A percentile compares a stretch with the other conserved stretches of the same genome.
Conservation (phyloP, 176 grass and related monocot genomes). For the Chloris gayana region DNA sequence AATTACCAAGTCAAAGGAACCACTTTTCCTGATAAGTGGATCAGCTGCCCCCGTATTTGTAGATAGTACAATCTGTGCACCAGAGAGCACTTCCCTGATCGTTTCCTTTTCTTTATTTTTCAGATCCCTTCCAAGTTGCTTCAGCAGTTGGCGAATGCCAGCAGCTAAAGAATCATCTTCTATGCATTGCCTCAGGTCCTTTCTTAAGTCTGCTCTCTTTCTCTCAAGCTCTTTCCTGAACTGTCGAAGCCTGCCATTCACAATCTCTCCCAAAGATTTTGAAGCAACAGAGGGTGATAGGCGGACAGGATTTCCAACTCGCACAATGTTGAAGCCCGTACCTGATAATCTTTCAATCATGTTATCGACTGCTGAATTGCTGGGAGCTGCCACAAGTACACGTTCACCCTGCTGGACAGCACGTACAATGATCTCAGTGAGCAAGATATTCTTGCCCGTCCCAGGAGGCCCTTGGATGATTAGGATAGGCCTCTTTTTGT, state of each 20-base stretch:
- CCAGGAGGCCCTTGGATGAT: conserved; percentile 91
- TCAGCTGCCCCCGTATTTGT: conserved; percentile 88
- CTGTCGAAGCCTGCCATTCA: conserved; percentile 63
- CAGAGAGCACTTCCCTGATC: conserved; percentile 79
- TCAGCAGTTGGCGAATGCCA: conserved; percentile 89
- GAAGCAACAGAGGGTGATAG: conserved; percentile 75
- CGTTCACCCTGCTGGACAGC: conserved; percentile 83
- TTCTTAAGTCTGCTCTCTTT: conserved; percentile 86
- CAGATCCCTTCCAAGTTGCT: conserved; percentile 82
- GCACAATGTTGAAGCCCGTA: conserved; percentile 77
- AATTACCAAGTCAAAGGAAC: conserved; percentile 85
- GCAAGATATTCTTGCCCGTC: conserved; percentile 88
- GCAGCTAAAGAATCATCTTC: conserved; percentile 90
- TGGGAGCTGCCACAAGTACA: conserved; percentile 87
- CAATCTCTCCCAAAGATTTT: conserved; percentile 81
- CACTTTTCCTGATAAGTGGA: conserved; percentile 71
- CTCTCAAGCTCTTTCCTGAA: conserved; percentile 95
- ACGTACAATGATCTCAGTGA: conserved; percentile 70
- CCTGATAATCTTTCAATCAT: conserved; percentile 79
- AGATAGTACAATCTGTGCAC: conserved; percentile 76
- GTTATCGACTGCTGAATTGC: conserved; percentile 85
- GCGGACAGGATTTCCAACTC: conserved; percentile 90
- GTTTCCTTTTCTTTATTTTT: conserved; percentile 93
- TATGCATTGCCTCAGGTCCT: conserved; percentile 88
- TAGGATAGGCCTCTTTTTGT: conserved; percentile 83